Conservation (phyloP, 177 flowering plant species). For the Vitis hybrid region DNA sequence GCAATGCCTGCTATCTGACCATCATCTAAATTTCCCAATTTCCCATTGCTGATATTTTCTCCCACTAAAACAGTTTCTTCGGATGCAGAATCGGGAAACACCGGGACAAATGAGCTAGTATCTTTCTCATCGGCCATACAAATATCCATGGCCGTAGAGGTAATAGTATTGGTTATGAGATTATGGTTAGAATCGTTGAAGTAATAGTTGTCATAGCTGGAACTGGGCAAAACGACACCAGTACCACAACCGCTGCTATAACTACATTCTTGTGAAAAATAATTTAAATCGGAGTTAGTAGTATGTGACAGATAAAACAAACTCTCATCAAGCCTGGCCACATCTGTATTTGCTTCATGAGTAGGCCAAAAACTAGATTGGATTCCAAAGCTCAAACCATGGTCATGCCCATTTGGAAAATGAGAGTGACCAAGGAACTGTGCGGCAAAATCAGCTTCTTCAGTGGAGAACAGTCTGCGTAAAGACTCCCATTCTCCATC, state of each 20-base stretch:
- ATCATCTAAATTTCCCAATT: background rate
- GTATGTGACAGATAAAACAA: slow-evolving; percentile 9
- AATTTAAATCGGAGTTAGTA: slow-evolving; percentile 13
- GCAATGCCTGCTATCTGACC: slow-evolving; percentile 6
- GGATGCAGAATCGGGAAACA: slow-evolving; percentile 14
- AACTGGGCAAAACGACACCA: slow-evolving; percentile 14
- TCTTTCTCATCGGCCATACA: slow-evolving; percentile 12
- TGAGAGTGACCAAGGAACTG: slow-evolving; percentile 14
- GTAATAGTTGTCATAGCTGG: slow-evolving; percentile 15
- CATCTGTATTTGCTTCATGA: slow-evolving; percentile 9
- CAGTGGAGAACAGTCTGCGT: slow-evolving; percentile 36
- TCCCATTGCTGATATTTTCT: slow-evolving; percentile 9
- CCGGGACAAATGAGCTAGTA: slow-evolving; percentile 6
- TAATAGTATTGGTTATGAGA: slow-evolving; percentile 3
- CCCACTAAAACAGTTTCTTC: slow-evolving; percentile 8
- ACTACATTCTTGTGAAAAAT: slow-evolving; percentile 27
- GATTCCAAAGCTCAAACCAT: slow-evolving; percentile 6
- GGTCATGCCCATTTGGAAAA: slow-evolving; percentile 1
- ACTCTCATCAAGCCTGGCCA: slow-evolving; percentile 9
- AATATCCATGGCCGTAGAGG: slow-evolving; percentile 13
- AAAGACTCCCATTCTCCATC: slow-evolving; percentile 54
- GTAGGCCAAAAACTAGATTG: slow-evolving; percentile 12
- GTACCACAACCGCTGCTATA: slow-evolving; percentile 6
- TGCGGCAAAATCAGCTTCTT: slow-evolving; percentile 21
- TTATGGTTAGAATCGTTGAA: slow-evolving; percentile 5